These are phyloP conservation scores for Golubevia sp. DNA, from an alignment of 1,284 basidiomycete genomes.

Conservation along the genomic window DNA sequence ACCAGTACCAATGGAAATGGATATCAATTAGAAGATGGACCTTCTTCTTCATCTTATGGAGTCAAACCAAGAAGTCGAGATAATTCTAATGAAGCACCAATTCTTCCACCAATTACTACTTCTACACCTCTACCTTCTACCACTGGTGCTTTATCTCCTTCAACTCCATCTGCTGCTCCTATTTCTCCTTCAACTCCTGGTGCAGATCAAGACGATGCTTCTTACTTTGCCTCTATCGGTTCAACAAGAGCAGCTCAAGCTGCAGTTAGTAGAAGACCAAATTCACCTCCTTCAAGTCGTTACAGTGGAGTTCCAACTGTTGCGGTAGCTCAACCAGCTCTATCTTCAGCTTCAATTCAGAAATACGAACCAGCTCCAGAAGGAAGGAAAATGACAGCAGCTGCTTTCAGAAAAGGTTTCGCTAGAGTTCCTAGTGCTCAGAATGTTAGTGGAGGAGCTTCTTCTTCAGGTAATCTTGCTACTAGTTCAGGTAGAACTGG, in stretches of 20 bases:
- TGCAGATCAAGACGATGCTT: conserved; percentile 13
- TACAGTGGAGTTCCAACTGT: conserved; percentile 11
- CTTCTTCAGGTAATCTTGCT: conserved; percentile 9
- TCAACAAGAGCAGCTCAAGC: conserved; percentile 42
- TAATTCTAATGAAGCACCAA: conserved; percentile 18
- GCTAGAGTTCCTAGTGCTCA: conserved; percentile 27
- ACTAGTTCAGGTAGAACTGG: conserved; percentile 16
- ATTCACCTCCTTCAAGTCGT: conserved; percentile 14
- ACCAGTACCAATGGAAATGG: too few species aligned
- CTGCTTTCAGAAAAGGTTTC: conserved; percentile 47
- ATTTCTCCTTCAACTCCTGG: background rate
- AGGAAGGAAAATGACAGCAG: conserved; percentile 49
- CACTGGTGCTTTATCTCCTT: background rate
- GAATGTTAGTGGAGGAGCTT: background rate
- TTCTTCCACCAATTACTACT: conserved; percentile 28
- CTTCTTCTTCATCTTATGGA: conserved; percentile 9
- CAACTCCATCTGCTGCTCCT: background rate
- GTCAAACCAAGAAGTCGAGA: conserved; percentile 2
- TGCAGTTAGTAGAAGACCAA: conserved; percentile 30
- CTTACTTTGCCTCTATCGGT: conserved; percentile 43
- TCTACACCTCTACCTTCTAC: conserved; percentile 21
- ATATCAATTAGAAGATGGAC: background rate
- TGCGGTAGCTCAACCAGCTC: conserved; percentile 2
- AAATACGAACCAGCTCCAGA: conserved; percentile 13
- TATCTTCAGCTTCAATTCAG: background rate